Evolutionary conservation across 768 basidiomycete species (phyloP), one percentile per base, ranked within the genome.

Genomic region (Amanita muscaria): DNA sequence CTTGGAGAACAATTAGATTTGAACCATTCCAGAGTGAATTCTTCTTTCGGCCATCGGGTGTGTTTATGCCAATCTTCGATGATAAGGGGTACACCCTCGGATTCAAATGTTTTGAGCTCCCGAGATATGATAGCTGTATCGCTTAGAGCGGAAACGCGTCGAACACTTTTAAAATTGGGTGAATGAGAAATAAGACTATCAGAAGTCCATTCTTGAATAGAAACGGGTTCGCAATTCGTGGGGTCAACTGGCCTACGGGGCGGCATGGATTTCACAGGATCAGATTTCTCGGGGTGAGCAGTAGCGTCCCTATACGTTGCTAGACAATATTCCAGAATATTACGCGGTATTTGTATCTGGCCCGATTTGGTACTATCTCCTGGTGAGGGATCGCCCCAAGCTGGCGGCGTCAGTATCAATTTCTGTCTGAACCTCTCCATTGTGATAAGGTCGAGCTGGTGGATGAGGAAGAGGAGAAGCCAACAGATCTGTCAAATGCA

Each of bases 1-100:
- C 57, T 53, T 27, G 49, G 27, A 19, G 50, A 47, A 23, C 66
- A 59, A 44, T 76, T 49, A 15, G 57, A 48, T 12, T 54, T 48
- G 11, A 88, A 66, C 69, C 76, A 76, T 10, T 80, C 75, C 1
- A 77, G 50, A 22, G 62, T 70, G 55, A 88, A 84, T 33, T 76
- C 51, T 1, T 69, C 52, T 14, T 54, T 52, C 3, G 73, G 70
- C 88, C 88, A 90, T 2, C 56, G 48, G 0, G 62, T 51, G 35
- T 72, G 69, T 40, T 72, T 59, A 42, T 87, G 75, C 60, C 76
- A 77, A 11, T 72, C 74, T 46, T 76, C 64, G 12, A 91, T 70
- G 21, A 90, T 73, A 40, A 88, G 52, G 1, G 88, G 88, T 10
- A 60, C 48, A 1, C 83, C 84, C 12, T 55, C 49, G 3, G 49